A percentile compares a stretch with the other conserved stretches of the same genome.
Conservation (phyloP, 768 basidiomycete genomes). For the Termitomyces bulborhizus region DNA sequence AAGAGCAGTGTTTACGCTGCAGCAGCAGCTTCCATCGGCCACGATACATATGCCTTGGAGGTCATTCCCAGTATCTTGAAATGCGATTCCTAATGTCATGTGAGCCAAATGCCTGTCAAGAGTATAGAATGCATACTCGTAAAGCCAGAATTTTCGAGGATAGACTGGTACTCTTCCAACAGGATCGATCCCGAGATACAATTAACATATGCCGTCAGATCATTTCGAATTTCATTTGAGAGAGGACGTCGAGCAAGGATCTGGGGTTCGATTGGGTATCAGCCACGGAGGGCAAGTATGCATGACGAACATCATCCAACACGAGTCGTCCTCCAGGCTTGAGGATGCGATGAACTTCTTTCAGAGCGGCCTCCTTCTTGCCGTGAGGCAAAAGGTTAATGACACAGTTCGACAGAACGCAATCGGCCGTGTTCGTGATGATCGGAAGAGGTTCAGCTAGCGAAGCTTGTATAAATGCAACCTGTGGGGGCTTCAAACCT, state of each 20-base stretch:
- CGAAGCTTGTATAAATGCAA: constrained; percentile 39
- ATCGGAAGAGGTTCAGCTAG: constrained; percentile 43
- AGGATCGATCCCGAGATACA: constrained; percentile 44
- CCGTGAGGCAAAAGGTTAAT: constrained; percentile 40
- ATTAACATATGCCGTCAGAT: constrained; percentile 33
- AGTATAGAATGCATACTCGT: constrained; percentile 20
- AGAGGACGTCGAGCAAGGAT: constrained; percentile 41
- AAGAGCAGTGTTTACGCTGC: neutral
- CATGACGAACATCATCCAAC: constrained; percentile 40
- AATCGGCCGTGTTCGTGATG: constrained; percentile 41
- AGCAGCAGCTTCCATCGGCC: neutral
- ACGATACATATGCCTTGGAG: constrained; percentile 28
- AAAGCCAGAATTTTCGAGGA: constrained; percentile 37
- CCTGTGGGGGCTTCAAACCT: constrained; percentile 39
- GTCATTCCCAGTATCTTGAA: constrained; percentile 36
- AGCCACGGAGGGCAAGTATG: neutral
- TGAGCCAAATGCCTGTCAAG: neutral
- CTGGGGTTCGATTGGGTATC: constrained; percentile 18
- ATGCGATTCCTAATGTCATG: constrained; percentile 27
- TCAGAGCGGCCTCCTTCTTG: constrained; percentile 35
- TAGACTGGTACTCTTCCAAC: constrained; percentile 28
- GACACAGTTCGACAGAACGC: constrained; percentile 53
- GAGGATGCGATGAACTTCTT: constrained; percentile 43
- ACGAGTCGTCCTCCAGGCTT: constrained; percentile 52
- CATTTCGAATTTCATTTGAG: constrained; percentile 33